Evolutionary conservation across 2,329 filamentous ascomycete genomes (phyloP).

Genomic region (Akanthomyces dipterigenus): DNA sequence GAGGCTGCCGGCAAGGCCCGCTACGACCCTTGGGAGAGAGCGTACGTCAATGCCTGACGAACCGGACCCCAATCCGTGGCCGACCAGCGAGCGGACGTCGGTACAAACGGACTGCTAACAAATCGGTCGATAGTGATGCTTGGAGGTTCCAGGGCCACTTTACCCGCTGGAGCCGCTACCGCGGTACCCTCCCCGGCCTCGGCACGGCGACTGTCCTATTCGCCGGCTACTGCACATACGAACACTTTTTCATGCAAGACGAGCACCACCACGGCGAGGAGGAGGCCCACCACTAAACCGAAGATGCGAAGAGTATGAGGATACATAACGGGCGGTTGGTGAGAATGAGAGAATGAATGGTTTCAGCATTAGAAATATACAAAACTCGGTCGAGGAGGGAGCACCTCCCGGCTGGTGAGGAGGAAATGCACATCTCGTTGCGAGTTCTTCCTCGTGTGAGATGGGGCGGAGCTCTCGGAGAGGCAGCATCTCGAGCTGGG

Average conservation of each 20-base stretch:
- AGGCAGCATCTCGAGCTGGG: not conserved
- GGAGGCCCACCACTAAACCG: constrained; percentile 4
- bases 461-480: not conserved
- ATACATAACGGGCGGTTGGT: too few species aligned
- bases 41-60: constrained; percentile 37
- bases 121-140: constrained; percentile 59
- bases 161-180: constrained; percentile 84
- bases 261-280: constrained; percentile 48
- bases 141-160: constrained; percentile 93
- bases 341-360: not conserved
- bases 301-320: too few species aligned
- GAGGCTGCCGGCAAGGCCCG: constrained; percentile 56
- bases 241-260: constrained; percentile 78
- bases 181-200: constrained; percentile 77
- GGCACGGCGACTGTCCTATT: constrained; percentile 92
- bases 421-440: too few species aligned
- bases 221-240: constrained; percentile 79
- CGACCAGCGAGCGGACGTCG: not conserved
- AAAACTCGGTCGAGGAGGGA: not conserved
- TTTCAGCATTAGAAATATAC: not conserved
- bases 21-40: constrained; percentile 62
- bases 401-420: not conserved
- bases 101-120: not conserved
- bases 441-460: too few species aligned
- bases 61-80: not conserved